Conservation (phyloP, 768 basidiomycete species). For the Auriscalpium vulgare region DNA sequence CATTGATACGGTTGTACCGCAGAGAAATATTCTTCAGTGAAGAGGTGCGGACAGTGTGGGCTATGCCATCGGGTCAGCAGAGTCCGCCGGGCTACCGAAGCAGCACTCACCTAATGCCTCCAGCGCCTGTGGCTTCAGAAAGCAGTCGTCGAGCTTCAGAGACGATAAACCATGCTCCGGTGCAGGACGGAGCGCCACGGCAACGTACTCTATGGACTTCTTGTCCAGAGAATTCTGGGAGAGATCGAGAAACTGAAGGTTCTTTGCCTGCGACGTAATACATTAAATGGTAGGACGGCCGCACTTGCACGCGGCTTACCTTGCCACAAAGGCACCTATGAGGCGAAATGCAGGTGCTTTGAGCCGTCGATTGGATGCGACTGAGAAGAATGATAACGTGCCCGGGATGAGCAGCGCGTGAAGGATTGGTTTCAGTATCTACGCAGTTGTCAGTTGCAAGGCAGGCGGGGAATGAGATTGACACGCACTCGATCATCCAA, state of each 20-base stretch:
- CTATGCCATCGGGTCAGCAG: constrained; percentile 28
- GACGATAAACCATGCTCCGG: constrained; percentile 60
- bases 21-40: constrained; percentile 84
- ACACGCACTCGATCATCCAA: constrained; percentile 68
- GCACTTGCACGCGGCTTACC: constrained; percentile 29
- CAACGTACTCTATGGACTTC: constrained; percentile 75
- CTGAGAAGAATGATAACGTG: constrained; percentile 71
- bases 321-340: constrained; percentile 71
- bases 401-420: constrained; percentile 84
- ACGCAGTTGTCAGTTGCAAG: constrained; percentile 1
- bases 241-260: constrained; percentile 80
- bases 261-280: constrained; percentile 47
- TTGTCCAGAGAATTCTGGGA: constrained; percentile 84
- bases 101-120: constrained; percentile 75
- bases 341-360: constrained; percentile 71
- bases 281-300: neutral
- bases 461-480: neutral
- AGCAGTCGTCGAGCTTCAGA: constrained; percentile 84
- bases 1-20: constrained; percentile 79
- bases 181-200: constrained; percentile 50
- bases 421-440: constrained; percentile 84
- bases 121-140: constrained; percentile 60
- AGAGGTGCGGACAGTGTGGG: constrained; percentile 76
- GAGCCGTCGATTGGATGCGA: constrained; percentile 81
- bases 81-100: neutral